Conservation (phyloP, 2,329 filamentous ascomycete species). For the Onygenales sp. region DNA sequence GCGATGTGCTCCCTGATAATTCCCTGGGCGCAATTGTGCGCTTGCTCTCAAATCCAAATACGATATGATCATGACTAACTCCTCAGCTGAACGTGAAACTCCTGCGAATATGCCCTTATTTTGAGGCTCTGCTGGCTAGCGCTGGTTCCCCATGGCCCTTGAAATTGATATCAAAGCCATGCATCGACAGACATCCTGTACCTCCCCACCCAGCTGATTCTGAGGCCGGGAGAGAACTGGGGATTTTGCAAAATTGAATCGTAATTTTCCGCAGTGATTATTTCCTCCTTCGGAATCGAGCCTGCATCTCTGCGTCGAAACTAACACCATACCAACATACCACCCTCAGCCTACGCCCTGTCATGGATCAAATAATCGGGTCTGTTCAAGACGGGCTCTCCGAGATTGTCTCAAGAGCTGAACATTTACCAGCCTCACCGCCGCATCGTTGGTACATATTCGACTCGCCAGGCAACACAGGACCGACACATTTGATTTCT, state of each 20-base stretch:
- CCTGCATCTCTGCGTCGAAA: no score
- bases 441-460: background rate
- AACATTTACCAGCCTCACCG: background rate
- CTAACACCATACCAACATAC: no score
- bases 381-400: no score
- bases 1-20: no score
- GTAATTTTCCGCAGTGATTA: no score
- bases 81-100: background rate
- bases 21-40: no score
- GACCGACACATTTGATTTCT: background rate
- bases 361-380: no score
- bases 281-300: no score
- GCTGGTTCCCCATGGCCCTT: background rate
- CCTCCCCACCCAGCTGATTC: no score
- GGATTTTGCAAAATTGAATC: no score
- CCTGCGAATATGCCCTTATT: background rate
- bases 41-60: background rate
- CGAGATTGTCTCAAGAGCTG: background rate
- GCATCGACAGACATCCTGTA: background rate
- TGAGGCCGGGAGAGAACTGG: no score
- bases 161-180: background rate
- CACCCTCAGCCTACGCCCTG: no score
- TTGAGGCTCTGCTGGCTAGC: background rate
- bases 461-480: background rate
- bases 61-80: background rate